phyloP scores from a whole-genome alignment of 2,329 filamentous ascomycete species.

The Aureobasidium lini region DNA sequence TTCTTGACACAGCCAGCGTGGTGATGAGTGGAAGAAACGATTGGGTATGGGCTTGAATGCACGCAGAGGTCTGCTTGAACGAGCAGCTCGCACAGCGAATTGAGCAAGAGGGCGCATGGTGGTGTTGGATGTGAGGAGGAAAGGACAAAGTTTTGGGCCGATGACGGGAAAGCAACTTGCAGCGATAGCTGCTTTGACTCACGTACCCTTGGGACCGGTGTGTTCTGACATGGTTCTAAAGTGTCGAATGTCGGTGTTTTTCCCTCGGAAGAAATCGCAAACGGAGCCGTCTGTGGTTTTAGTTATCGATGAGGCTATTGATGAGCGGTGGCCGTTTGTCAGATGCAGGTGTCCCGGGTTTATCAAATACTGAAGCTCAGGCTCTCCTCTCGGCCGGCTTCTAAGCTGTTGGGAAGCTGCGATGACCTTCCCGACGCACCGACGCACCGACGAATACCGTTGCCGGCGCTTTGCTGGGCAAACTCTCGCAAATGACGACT shows the following conservation, averaged over 20 bases:
- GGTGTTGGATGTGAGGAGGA: constrained; percentile 7
- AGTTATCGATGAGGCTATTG: neutral
- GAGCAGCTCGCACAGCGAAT: neutral
- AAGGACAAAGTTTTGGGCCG: neutral
- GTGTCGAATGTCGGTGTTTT: neutral
- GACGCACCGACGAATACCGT: constrained; percentile 12
- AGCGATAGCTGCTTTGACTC: constrained; percentile 1
- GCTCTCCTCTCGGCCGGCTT: constrained; percentile 11
- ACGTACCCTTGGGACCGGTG: constrained; percentile 7
- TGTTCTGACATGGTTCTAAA: neutral
- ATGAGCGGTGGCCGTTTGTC: neutral
- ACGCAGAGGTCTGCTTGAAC: constrained; percentile 5
- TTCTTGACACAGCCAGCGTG: constrained; percentile 1
- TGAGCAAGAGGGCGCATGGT: constrained; percentile 7
- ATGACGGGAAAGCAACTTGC: neutral
- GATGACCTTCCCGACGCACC: neutral
- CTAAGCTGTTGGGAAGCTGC: constrained; percentile 8
- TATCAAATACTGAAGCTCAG: constrained; percentile 3
- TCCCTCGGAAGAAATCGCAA: constrained; percentile 4
- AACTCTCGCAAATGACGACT: constrained; percentile 3
- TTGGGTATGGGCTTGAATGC: neutral
- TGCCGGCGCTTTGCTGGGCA: constrained; percentile 1
- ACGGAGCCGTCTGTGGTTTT: neutral
- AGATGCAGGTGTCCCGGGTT: neutral
- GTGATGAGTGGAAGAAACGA: constrained; percentile 4